Conservation (phyloP, 192 early-diverging fungal species). For the Podila horticola region DNA sequence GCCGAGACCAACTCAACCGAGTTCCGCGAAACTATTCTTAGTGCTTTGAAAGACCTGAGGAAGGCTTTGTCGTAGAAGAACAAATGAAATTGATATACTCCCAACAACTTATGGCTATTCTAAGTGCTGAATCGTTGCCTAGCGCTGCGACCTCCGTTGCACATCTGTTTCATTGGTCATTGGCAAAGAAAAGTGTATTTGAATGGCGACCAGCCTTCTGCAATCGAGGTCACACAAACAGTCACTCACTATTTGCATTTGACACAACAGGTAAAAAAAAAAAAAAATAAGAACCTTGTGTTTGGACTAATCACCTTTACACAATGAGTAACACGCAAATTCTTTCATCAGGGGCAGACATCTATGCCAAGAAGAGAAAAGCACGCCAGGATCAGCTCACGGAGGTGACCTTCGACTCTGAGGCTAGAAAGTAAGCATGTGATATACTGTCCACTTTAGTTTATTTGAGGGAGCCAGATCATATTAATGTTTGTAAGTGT, state of each 20-base stretch:
- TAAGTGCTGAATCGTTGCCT: no score
- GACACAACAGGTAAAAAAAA: no score
- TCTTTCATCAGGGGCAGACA: slow-evolving; percentile 66
- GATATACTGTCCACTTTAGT: neutral
- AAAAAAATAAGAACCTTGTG: no score
- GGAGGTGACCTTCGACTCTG: slow-evolving; percentile 71
- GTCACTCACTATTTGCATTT: no score
- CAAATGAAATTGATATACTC: no score
- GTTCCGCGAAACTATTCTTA: slow-evolving; percentile 71
- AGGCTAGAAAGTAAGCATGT: slow-evolving; percentile 63
- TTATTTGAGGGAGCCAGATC: neutral
- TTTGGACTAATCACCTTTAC: no score
- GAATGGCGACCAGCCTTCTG: no score
- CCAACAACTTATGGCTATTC: no score
- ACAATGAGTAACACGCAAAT: slow-evolving; percentile 62
- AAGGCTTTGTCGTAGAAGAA: slow-evolving; percentile 30
- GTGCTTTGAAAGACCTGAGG: slow-evolving; percentile 71
- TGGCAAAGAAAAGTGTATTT: no score
- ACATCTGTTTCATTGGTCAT: neutral
- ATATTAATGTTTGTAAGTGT: no score
- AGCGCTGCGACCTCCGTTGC: no score
- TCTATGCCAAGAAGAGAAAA: slow-evolving; percentile 78
- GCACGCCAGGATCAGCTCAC: slow-evolving; percentile 69
- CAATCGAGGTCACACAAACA: no score
- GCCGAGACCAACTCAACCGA: slow-evolving; percentile 56